phyloP scores from a whole-genome alignment of 495 filamentous ascomycete species.

The Clavariopsis aquatica region DNA sequence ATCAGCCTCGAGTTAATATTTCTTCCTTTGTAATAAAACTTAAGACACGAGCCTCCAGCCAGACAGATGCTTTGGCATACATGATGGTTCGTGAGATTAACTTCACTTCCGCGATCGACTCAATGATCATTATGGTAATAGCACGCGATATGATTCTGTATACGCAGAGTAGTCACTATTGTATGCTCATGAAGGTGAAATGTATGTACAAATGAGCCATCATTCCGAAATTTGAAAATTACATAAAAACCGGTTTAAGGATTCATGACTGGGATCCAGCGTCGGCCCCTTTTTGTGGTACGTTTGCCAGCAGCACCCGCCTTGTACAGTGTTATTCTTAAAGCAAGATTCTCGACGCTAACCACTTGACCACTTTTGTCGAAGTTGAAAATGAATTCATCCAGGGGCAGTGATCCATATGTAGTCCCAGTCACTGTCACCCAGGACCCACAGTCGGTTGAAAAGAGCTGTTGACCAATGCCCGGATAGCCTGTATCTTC shows the following conservation, averaged over 20 bases:
- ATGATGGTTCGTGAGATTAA: too few species aligned
- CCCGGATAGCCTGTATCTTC: constrained; percentile 43
- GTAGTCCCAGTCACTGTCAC: constrained; percentile 44
- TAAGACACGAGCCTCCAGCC: background rate
- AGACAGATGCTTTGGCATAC: too few species aligned
- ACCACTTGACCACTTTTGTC: constrained; percentile 4
- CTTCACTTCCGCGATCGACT: too few species aligned
- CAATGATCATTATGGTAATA: too few species aligned
- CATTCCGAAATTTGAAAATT: background rate
- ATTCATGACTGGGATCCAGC: background rate
- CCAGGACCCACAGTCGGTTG: constrained; percentile 48
- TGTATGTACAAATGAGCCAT: background rate
- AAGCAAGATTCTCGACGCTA: constrained; percentile 14
- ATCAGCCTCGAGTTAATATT: too few species aligned
- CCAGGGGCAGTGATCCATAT: constrained; percentile 46
- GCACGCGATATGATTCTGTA: too few species aligned
- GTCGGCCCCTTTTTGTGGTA: background rate
- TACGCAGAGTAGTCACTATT: too few species aligned
- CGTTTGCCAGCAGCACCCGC: background rate
- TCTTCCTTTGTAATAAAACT: background rate
- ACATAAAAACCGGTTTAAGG: background rate
- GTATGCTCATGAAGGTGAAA: background rate
- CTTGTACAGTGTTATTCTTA: constrained; percentile 11
- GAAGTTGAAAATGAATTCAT: constrained; percentile 49
- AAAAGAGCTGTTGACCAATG: constrained; percentile 37